Conservation (phyloP, 2,329 filamentous ascomycete species). For the Penicillium verrucosum region DNA sequence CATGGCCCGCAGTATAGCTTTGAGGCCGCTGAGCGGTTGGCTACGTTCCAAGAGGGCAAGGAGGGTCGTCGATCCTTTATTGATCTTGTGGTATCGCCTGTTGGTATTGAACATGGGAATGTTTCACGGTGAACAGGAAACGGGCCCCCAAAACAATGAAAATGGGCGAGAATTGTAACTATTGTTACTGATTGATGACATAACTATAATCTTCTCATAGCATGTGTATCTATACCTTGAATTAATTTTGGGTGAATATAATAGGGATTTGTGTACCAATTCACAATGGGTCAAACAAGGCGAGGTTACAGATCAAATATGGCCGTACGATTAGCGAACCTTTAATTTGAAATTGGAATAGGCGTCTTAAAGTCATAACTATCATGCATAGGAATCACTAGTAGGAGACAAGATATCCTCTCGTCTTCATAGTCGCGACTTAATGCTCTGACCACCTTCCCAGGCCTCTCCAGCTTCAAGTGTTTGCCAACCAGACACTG, state of each 20-base stretch:
- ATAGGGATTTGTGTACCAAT: neutral
- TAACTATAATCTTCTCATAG: neutral
- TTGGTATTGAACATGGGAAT: neutral
- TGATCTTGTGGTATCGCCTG: slow-evolving; percentile 7
- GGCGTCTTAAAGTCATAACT: slow-evolving; percentile 14
- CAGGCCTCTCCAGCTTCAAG: slow-evolving; percentile 74
- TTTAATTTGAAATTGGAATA: neutral
- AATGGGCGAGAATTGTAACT: neutral
- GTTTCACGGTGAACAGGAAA: neutral
- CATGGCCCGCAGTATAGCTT: slow-evolving; percentile 43
- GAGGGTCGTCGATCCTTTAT: slow-evolving; percentile 17
- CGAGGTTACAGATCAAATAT: neutral
- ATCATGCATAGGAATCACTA: slow-evolving; percentile 2
- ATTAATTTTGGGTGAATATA: neutral
- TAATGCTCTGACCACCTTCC: slow-evolving; percentile 61
- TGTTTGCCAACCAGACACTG: slow-evolving; percentile 76
- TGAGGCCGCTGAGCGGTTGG: slow-evolving; percentile 54
- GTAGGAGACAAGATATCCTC: neutral
- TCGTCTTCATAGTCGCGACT: slow-evolving; percentile 34
- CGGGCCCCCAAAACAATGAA: neutral
- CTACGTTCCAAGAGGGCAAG: slow-evolving; percentile 34
- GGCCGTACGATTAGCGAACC: neutral
- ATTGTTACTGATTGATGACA: neutral
- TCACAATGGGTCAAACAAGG: neutral
- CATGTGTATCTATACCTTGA: neutral